Base-by-base conservation (phyloP, 2,329 filamentous ascomycete genomes). In the Cladorrhinum sp. region DNA sequence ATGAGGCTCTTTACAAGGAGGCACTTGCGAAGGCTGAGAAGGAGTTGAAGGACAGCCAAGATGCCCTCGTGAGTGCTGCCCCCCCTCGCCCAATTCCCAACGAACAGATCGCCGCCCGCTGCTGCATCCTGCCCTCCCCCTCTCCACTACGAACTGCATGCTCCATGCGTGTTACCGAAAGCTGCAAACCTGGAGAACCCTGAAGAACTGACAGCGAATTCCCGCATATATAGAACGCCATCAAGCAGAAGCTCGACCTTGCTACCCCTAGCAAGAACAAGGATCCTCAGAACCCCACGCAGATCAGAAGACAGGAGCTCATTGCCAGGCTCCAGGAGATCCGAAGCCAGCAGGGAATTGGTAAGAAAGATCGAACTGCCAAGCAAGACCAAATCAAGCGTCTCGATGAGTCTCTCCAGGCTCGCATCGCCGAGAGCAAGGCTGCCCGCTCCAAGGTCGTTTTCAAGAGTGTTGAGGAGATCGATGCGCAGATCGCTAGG, bases 321-420 rank as follows among this genome's bases (percentile, higher is more conserved):
- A 89, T 92, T 70, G 80, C 86, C 58, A 86, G 98, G 78, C 84
- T 92, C 70, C 89, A 88, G 73, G 84, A 89, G 68, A 97, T 99
- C 76, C 89, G 91, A 65, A 84, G 88, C 75, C 89, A 95, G 80
- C 95, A 98, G 80, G 88, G 88, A 68, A 88, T 86, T 62, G 90
- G 91, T 80, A 99, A 99, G 83, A 85, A 87, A 62, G 87, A 89
- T 58, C 90, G 93, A 59, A 85, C 83, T 69, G 82, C 84, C 72
- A 88, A 93, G 75, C 84, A 91, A 71, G 93, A 97, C 71, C 91
- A 96, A 79, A 90, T 97, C 80, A 96, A 95, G 84, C 87, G 88
- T 68, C 86, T 96, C 62, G 93, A 98, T 70, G 89, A 93, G 73
- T 90, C 92, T 74, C 82, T 99, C 72, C 94, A 94, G 79, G 86